phyloP scores from a whole-genome alignment of 2,329 filamentous ascomycete species.

The Thermothelomyces thermophilus region DNA sequence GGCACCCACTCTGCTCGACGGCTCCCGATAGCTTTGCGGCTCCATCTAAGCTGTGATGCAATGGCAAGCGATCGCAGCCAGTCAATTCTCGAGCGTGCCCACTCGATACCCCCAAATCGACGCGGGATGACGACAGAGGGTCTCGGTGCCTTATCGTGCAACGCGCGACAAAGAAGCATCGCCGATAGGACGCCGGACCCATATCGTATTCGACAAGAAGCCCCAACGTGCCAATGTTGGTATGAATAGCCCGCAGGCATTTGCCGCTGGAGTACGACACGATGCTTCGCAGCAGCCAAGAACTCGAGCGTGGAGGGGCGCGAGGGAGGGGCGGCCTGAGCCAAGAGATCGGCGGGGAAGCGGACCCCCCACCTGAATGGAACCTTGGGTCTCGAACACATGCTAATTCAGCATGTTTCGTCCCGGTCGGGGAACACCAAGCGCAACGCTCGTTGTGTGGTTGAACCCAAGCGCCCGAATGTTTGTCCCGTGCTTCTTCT shows the following conservation, averaged over 20 bases:
- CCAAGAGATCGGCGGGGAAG: not conserved
- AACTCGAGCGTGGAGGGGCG: not conserved
- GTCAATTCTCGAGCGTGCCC: conserved; percentile 20
- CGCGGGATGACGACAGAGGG: conserved; percentile 29
- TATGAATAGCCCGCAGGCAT: too few relatives aligned
- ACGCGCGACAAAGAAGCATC: conserved; percentile 14
- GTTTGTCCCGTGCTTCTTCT: not conserved
- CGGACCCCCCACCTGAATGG: conserved; percentile 3
- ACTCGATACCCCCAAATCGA: conserved; percentile 13
- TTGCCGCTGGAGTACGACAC: not conserved
- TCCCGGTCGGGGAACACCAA: not conserved
- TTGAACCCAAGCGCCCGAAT: not conserved
- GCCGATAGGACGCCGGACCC: conserved; percentile 2
- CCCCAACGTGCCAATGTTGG: conserved; percentile 3
- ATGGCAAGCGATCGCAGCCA: conserved; percentile 18
- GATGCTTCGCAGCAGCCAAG: not conserved
- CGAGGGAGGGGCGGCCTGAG: not conserved
- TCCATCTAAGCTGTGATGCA: conserved; percentile 20
- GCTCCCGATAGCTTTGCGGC: conserved; percentile 17
- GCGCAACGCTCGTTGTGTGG: not conserved
- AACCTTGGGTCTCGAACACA: conserved; percentile 1
- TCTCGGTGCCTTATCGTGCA: conserved; percentile 23
- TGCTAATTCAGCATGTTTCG: conserved; percentile 1
- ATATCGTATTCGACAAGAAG: not conserved
- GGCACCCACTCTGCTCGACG: conserved; percentile 3